Evolutionary conservation across 78 protist genomes (phyloP), one percentile per base, ranked within the genome.

Genomic region (Cyanophora paradoxa): DNA sequence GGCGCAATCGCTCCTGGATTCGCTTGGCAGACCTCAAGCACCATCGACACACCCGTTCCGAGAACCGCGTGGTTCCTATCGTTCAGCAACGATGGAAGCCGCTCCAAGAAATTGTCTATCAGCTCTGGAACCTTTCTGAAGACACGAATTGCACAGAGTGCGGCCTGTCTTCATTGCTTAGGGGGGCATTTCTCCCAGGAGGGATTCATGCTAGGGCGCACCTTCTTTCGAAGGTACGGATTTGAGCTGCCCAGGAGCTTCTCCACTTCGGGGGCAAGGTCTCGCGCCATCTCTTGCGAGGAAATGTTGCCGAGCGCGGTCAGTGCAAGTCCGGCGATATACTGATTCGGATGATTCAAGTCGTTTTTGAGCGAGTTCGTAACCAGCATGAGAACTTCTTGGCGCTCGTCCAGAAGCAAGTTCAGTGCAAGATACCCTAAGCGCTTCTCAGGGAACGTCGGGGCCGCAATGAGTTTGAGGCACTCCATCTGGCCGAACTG

Each of bases 401-500:
- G 88, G 31, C 67, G 58, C 75, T 97, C 99, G 64, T 95, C 98
- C 10, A 97, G 81, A 39, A 97, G 84, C 14, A 95, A 14, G 87
- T 82, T 83, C 1, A 93, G 72, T 30, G 93, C 97, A 36, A 97
- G 82, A 82, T 97, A 95, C 11, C 99, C 95, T 19, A 6, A 54
- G 64, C 98, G 86, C 83, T 95, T 97, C 70, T 94, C 98, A 1
- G 85, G 34, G 74, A 85, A 95, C 42, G 80, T 70, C 46, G 75
- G 86, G 13, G 90, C 80, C 1, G 95, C 93, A 61, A 93, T 83
- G n/a, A 95, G 83, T 72, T 90, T 91, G 28, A 96, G 78, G 72
- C 93, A 84, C 74, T 94, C 98, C 93, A 97, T 85, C 74, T 94
- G 98, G 28, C 95, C 97, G 72, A 86, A 94, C 62, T 90, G 93